Evolutionary conservation across 306 rosid genomes (phyloP), one percentile per base, ranked within the genome.

Genomic region (Rosa chinensis): DNA sequence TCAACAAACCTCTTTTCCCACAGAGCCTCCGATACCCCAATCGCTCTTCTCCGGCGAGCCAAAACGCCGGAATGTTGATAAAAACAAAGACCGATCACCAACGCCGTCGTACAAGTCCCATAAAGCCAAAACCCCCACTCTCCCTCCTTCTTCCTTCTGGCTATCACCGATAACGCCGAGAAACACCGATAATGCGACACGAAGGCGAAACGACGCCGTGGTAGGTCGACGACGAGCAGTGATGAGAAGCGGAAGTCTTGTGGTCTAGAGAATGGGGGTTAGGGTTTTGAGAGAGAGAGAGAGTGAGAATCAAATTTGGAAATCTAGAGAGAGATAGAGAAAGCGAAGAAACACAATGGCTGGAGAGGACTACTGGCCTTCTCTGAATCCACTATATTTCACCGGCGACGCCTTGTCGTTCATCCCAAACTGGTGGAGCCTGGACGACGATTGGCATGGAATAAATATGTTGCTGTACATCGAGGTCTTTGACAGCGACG

Each of bases 221-320:
- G 37, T n/a, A 11, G 35, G 49, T n/a, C 12, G 50, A 11, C n/a
- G 4, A 32, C 49, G 12, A 12, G 48, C 48, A 39, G 43, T 43
- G 21, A 1, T 16, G 77, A n/a, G 40, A 50, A 59, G 42, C 10
- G 7, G 10, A 28, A 9, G 55, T 75, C 20, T 42, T 18, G 52
- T 18, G 63, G 17, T 2, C 1, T 39, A n/a, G 45, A 68, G 25
- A 49, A 13, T 37, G 70, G 59, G 43, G 10, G 20, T 42, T n/a
- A 5, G 81, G 81, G 53, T 55, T 78, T 23, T 10, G 25, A 25
- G 55, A 58, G 42, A 56, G 78, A 74, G 69, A 25, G 25, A 25
- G 23, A 10, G 40, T 7, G 69, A 71, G 20, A 18, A 18, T 37
- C 58, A 12, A 45, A 6, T 55, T 37, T 28, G 12, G 55, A 13